These are phyloP conservation scores for Lachnellula suecica DNA, from an alignment of 2,329 filamentous ascomycete genomes.

Conservation along the genomic window DNA sequence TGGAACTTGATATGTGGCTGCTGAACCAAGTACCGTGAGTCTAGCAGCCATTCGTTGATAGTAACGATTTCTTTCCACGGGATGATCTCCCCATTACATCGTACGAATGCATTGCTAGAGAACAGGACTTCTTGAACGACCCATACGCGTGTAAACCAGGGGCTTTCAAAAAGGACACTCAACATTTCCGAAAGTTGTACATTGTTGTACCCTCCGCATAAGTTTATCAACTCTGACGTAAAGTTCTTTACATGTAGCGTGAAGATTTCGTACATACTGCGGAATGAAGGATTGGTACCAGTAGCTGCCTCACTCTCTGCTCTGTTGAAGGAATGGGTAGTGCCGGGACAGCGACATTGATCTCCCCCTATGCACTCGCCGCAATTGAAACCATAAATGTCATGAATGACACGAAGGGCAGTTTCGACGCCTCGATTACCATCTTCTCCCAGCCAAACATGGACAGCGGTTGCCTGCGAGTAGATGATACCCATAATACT, in stretches of 20 bases:
- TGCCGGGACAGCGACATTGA: too few species aligned
- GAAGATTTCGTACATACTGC: background rate
- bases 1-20: background rate
- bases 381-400: background rate
- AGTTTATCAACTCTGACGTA: too few species aligned
- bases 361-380: too few species aligned
- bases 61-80: too few species aligned
- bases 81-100: background rate
- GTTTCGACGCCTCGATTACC: background rate
- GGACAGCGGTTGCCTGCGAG: background rate
- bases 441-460: background rate
- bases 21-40: background rate
- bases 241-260: background rate
- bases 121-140: conserved; percentile 6
- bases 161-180: background rate
- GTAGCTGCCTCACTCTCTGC: too few species aligned
- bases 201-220: too few species aligned
- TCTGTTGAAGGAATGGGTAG: too few species aligned
- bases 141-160: conserved; percentile 9
- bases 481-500: background rate
- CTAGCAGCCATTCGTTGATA: too few species aligned
- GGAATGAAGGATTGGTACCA: background rate
- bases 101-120: background rate
- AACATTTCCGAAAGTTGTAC: background rate
- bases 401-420: background rate